Evolutionary conservation across 2,329 filamentous ascomycete genomes (phyloP).

Genomic region (Talaromyces pinophilus): DNA sequence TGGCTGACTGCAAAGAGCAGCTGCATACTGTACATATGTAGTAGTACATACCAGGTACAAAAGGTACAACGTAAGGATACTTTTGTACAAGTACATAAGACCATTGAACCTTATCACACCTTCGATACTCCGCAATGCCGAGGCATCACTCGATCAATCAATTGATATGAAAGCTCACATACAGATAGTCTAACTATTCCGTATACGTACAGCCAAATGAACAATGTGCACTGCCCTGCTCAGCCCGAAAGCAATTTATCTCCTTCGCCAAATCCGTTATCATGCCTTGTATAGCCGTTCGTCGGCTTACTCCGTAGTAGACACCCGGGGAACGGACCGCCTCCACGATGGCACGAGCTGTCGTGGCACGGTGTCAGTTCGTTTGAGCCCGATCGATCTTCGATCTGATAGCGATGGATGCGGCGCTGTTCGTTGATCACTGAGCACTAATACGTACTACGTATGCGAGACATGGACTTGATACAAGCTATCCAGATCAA

Average conservation of each 20-base stretch:
- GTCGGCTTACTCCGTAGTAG: neutral
- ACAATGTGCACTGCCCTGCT: neutral
- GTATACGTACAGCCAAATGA: neutral
- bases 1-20: neutral
- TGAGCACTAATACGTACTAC: neutral
- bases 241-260: neutral
- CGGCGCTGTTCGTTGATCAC: neutral
- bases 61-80: neutral
- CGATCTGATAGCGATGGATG: conserved; percentile 1
- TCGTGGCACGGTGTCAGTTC: neutral
- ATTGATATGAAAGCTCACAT: neutral
- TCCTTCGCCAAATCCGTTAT: neutral
- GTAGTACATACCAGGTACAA: neutral
- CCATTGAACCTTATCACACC: neutral
- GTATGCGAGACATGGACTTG: neutral
- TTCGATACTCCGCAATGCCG: neutral
- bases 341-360: neutral
- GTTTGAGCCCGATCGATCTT: conserved; percentile 1
- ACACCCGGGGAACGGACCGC: neutral
- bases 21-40: neutral
- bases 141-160: neutral
- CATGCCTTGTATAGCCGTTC: neutral
- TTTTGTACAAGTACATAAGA: neutral
- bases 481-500: neutral
- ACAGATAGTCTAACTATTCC: neutral